Conservation (phyloP, 1,284 basidiomycete species). For the Bothia castanella region DNA sequence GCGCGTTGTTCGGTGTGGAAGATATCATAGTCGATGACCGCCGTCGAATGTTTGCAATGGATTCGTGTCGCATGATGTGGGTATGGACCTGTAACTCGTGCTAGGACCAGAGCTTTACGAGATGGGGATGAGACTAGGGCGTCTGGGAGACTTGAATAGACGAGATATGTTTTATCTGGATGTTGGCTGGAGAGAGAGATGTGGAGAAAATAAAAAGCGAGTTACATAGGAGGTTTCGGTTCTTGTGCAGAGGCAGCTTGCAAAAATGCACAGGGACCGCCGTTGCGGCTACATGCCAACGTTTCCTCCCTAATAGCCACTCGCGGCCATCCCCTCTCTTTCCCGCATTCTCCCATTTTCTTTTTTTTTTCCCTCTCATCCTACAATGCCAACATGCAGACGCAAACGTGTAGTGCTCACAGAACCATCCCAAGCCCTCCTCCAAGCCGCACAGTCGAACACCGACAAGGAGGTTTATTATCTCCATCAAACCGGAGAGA, state of each 20-base stretch:
- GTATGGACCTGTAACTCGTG: constrained; percentile 7
- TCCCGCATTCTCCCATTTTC: constrained; percentile 32
- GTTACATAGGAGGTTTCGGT: constrained; percentile 18
- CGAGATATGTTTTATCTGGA: constrained; percentile 9
- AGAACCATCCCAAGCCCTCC: constrained; percentile 66
- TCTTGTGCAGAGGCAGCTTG: constrained; percentile 27
- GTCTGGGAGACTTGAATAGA: constrained; percentile 4
- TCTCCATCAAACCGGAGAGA: constrained; percentile 89
- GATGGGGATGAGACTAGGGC: not conserved
- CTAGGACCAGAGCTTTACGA: not conserved
- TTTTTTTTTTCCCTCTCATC: constrained; percentile 21
- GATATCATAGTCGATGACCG: constrained; percentile 3
- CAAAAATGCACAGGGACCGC: constrained; percentile 39
- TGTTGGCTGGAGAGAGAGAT: constrained; percentile 1
- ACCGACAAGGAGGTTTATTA: constrained; percentile 79
- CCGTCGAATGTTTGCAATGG: not conserved
- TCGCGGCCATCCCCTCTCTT: constrained; percentile 37
- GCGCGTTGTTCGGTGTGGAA: constrained; percentile 1
- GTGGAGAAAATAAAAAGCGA: constrained; percentile 6
- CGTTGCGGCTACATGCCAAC: constrained; percentile 36
- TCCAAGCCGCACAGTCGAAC: constrained; percentile 59
- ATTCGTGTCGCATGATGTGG: constrained; percentile 14
- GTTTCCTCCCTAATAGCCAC: constrained; percentile 42
- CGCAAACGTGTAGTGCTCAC: constrained; percentile 88
- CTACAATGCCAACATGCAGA: constrained; percentile 81